phyloP scores from a whole-genome alignment of 1,284 basidiomycete genomes.

The Vanrija sp. region DNA sequence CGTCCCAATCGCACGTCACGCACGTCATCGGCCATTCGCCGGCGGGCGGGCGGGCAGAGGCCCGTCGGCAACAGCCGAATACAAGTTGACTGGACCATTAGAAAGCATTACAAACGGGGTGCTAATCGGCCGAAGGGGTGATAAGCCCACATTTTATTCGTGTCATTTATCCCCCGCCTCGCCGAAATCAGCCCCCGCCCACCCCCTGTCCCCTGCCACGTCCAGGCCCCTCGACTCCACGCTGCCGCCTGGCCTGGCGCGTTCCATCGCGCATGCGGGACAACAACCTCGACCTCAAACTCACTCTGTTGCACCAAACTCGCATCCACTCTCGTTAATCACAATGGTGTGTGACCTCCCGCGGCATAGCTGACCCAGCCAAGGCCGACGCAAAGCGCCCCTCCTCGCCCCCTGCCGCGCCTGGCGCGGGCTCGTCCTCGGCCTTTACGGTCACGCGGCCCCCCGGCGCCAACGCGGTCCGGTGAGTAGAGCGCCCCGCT shows the following conservation, averaged over 20 bases:
- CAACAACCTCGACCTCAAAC: too few species aligned
- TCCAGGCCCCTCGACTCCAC: too few species aligned
- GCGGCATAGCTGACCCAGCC: neutral
- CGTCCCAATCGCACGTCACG: too few species aligned
- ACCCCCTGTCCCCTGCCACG: too few species aligned
- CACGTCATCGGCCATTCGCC: neutral
- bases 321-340: neutral
- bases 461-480: slow-evolving; percentile 45
- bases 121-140: too few species aligned
- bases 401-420: slow-evolving; percentile 35
- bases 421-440: slow-evolving; percentile 27
- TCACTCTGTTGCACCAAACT: neutral
- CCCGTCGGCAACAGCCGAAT: neutral
- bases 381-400: slow-evolving; percentile 42
- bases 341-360: neutral
- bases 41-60: too few species aligned
- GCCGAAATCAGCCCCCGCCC: too few species aligned
- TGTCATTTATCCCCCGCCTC: too few species aligned
- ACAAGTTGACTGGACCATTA: neutral
- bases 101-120: too few species aligned
- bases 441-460: slow-evolving; percentile 43
- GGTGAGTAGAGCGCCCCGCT: slow-evolving; percentile 23
- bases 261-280: too few species aligned
- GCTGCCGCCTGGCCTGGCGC: too few species aligned
- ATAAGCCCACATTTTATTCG: too few species aligned